Percentiles rank a stretch among this genome's conserved stretches.
phyloP scores from a whole-genome alignment of 169 alveolate genomes.

The Babesia ovis region DNA sequence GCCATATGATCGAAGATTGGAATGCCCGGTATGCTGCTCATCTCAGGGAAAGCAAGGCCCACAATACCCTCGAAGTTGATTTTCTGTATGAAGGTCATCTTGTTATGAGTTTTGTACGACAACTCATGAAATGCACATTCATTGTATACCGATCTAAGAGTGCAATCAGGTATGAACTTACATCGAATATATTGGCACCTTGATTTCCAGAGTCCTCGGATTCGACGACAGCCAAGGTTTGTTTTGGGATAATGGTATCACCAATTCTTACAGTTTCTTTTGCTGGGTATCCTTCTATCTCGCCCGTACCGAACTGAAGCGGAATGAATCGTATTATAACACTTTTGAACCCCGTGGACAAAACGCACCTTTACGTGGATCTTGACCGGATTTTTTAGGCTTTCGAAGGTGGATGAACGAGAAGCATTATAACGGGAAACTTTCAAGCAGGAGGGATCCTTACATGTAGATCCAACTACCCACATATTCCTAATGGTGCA shows the following conservation, averaged over 20 bases:
- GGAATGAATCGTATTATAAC: neutral
- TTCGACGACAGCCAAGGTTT: conserved; percentile 83
- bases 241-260: conserved; percentile 73
- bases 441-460: conserved; percentile 73
- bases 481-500: conserved; percentile 68
- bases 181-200: conserved; percentile 69
- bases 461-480: conserved; percentile 79
- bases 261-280: conserved; percentile 79
- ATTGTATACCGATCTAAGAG: neutral
- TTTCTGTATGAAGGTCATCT: conserved; percentile 55
- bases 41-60: conserved; percentile 86
- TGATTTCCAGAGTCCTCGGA: conserved; percentile 65
- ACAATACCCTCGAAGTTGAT: conserved; percentile 87
- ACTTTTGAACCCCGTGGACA: neutral
- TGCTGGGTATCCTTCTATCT: conserved; percentile 81
- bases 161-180: conserved; percentile 17
- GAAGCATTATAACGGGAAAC: conserved; percentile 69
- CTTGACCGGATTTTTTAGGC: conserved; percentile 57
- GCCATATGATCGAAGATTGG: conserved; percentile 83
- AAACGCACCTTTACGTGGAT: conserved; percentile 73
- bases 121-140: too few species aligned
- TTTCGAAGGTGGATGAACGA: conserved; percentile 69
- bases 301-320: conserved; percentile 83
- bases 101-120: neutral
- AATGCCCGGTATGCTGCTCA: conserved; percentile 80